Evolutionary conservation across 352 stramenopile species (phyloP).

Genomic region (Pythium coloratum): DNA sequence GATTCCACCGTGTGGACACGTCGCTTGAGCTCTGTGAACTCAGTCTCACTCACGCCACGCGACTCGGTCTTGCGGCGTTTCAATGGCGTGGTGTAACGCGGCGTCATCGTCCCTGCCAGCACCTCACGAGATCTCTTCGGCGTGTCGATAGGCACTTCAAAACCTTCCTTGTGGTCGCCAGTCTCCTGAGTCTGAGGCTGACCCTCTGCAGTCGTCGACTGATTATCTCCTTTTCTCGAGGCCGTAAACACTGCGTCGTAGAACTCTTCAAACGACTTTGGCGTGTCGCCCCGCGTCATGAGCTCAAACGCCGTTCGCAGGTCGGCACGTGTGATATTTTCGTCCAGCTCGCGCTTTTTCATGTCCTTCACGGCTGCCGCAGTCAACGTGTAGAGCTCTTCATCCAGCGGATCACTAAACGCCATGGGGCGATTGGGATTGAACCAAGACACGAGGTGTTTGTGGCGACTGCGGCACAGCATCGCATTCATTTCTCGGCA

Average conservation of each 20-base stretch:
- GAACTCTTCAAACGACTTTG: neutral
- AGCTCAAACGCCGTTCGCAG: neutral
- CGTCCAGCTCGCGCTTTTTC: slow-evolving; percentile 2
- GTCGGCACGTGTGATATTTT: neutral
- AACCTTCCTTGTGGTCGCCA: neutral
- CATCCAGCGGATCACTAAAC: neutral
- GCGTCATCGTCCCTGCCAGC: neutral
- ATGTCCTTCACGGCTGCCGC: slow-evolving; percentile 3
- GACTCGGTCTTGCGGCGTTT: neutral
- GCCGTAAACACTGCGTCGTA: neutral
- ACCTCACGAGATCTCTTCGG: neutral
- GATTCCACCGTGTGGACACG: neutral
- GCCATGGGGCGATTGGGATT: neutral
- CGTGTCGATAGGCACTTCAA: neutral
- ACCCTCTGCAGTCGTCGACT: neutral
- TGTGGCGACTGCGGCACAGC: slow-evolving; percentile 19
- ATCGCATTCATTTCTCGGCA: neutral
- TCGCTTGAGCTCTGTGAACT: neutral
- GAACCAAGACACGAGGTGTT: slow-evolving; percentile 12
- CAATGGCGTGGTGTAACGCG: neutral
- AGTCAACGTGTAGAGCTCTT: slow-evolving; percentile 4
- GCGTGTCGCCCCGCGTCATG: neutral
- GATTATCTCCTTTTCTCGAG: neutral
- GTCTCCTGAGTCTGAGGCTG: neutral
- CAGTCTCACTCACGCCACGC: neutral